A percentile compares a stretch with the other conserved stretches of the same genome.
These are phyloP conservation scores for Fusarium staphyleae DNA, from an alignment of 2,329 filamentous ascomycete genomes.

Conservation along the genomic window DNA sequence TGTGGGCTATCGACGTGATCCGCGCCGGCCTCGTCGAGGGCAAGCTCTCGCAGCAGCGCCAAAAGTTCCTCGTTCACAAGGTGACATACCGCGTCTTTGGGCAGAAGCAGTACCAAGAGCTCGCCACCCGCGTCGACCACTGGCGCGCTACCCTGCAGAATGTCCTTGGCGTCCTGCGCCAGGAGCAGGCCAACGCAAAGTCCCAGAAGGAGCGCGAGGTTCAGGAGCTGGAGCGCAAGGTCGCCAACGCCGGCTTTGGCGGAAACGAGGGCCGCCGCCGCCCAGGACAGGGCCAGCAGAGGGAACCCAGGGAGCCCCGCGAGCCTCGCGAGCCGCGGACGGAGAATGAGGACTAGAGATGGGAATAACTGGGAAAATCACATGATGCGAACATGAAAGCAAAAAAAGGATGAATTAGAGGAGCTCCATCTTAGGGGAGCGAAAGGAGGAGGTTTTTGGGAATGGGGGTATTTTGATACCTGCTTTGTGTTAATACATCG, in stretches of 20 bases:
- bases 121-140: constrained; percentile 87
- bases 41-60: constrained; percentile 90
- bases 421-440: constrained; percentile 16
- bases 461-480: constrained; percentile 38
- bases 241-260: constrained; percentile 53
- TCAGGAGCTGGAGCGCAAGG: constrained; percentile 74
- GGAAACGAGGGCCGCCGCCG: constrained; percentile 44
- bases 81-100: constrained; percentile 97
- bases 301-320: constrained; percentile 24
- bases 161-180: constrained; percentile 78
- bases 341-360: constrained; percentile 63
- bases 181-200: constrained; percentile 81
- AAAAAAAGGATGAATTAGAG: constrained; percentile 28
- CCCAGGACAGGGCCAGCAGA: constrained; percentile 44
- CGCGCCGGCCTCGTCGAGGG: constrained; percentile 94
- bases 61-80: constrained; percentile 94
- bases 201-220: constrained; percentile 79
- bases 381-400: constrained; percentile 19
- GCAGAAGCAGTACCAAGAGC: constrained; percentile 97
- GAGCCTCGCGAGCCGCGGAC: constrained; percentile 47
- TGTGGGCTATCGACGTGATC: constrained; percentile 99
- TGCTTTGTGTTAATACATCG: constrained; percentile 47
- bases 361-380: constrained; percentile 6
- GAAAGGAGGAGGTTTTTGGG: constrained; percentile 32
- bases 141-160: constrained; percentile 84